phyloP scores from a whole-genome alignment of 352 stramenopile species.

The Globisporangium emineosum region DNA sequence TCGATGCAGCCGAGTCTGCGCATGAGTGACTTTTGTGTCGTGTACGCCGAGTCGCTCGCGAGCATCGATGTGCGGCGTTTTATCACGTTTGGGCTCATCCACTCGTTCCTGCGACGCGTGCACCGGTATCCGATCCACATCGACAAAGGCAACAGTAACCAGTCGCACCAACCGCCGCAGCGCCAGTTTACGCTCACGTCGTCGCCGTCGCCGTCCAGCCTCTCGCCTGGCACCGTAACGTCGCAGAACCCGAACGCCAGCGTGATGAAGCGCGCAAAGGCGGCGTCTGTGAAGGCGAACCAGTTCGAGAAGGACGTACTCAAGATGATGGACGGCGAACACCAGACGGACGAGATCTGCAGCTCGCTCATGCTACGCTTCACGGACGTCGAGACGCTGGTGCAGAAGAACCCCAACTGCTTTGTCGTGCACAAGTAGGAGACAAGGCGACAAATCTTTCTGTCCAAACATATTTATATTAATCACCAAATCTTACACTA shows the following conservation, averaged over 20 bases:
- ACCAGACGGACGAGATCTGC: slow-evolving; percentile 87
- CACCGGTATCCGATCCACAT: slow-evolving; percentile 82
- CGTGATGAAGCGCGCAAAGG: slow-evolving; percentile 36
- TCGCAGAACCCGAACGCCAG: slow-evolving; percentile 24
- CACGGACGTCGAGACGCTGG: slow-evolving; percentile 57
- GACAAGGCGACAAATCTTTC: neutral
- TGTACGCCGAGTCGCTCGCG: slow-evolving; percentile 66
- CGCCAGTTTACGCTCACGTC: slow-evolving; percentile 26
- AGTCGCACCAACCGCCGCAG: slow-evolving; percentile 16
- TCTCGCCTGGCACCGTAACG: slow-evolving; percentile 11
- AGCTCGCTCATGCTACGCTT: slow-evolving; percentile 68
- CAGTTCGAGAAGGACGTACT: slow-evolving; percentile 74
- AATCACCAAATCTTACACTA: slow-evolving; percentile 11
- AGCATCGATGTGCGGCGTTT: slow-evolving; percentile 79
- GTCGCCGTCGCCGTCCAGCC: slow-evolving; percentile 26
- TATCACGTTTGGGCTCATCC: slow-evolving; percentile 87
- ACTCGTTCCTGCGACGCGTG: slow-evolving; percentile 80
- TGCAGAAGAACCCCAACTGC: slow-evolving; percentile 65
- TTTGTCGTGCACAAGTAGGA: slow-evolving; percentile 72
- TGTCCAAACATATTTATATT: slow-evolving; percentile 20
- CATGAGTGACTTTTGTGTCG: slow-evolving; percentile 81
- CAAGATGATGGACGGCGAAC: slow-evolving; percentile 77
- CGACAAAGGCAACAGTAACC: slow-evolving; percentile 25
- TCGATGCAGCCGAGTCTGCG: slow-evolving; percentile 79
- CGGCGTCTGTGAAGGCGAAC: slow-evolving; percentile 34